phyloP scores from a whole-genome alignment of 345 rosid genomes.

The Turritis glabra region DNA sequence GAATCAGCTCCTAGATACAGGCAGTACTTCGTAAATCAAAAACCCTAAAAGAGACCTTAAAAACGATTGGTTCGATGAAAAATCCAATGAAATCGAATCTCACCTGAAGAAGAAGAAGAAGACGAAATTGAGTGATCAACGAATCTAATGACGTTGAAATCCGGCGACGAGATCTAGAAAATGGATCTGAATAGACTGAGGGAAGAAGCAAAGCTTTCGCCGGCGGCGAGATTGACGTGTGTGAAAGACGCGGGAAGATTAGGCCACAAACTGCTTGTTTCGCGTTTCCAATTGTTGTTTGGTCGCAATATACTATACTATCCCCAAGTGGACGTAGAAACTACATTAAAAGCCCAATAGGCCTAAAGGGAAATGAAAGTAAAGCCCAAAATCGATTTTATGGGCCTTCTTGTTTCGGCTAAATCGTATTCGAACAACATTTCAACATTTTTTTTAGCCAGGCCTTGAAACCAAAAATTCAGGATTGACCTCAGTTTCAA shows the following conservation, averaged over 20 bases:
- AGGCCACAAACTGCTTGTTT: conserved; percentile 12
- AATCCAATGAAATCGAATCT: background rate
- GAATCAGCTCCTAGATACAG: conserved; percentile 9
- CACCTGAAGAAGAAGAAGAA: conserved; percentile 19
- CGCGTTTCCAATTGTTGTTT: conserved; percentile 6
- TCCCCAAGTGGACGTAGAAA: background rate
- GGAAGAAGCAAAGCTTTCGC: conserved; percentile 27
- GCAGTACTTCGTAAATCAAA: background rate
- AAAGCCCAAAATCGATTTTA: background rate
- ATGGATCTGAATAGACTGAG: background rate
- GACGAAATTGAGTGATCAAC: background rate
- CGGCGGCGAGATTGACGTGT: conserved; percentile 36
- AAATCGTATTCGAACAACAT: too few species aligned
- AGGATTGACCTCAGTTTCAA: too few species aligned
- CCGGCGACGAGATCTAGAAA: background rate
- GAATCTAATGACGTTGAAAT: background rate
- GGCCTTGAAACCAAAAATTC: too few species aligned
- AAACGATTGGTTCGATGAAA: background rate
- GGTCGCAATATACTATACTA: conserved; percentile 6
- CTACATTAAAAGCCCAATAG: conserved; percentile 13
- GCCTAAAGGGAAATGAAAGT: background rate
- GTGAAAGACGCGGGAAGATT: conserved; percentile 41
- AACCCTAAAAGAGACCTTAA: conserved; percentile 22
- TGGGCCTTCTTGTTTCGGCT: too few species aligned
- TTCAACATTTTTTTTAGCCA: too few species aligned